A percentile compares a stretch with the other conserved stretches of the same genome.
Evolutionary conservation across 2,329 filamentous ascomycete species (phyloP).

Genomic region (Chrysoporthe deuterocubensis): DNA sequence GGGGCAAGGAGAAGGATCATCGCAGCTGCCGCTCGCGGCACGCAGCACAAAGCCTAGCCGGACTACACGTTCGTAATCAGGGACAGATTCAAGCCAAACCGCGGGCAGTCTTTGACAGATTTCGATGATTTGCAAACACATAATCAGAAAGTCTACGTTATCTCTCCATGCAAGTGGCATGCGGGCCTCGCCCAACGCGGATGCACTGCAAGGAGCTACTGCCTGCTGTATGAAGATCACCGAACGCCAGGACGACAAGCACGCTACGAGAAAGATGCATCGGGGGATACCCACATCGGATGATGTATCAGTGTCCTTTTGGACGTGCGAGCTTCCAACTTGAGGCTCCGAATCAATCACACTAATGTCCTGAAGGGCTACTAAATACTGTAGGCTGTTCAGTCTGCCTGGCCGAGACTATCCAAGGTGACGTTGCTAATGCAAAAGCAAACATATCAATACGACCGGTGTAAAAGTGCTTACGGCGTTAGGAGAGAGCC

Average conservation of each 20-base stretch:
- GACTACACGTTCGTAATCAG: neutral
- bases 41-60: neutral
- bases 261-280: too few relatives aligned
- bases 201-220: neutral
- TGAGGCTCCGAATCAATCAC: too few relatives aligned
- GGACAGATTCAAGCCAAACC: neutral
- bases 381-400: too few relatives aligned
- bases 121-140: neutral
- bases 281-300: too few relatives aligned
- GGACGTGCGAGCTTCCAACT: too few relatives aligned
- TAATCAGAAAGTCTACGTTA: neutral
- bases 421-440: too few relatives aligned
- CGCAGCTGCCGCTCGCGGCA: neutral
- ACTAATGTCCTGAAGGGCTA: too few relatives aligned
- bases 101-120: neutral
- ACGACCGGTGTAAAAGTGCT: too few relatives aligned
- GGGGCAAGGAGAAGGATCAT: constrained; percentile 19
- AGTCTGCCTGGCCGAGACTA: too few relatives aligned
- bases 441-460: too few relatives aligned
- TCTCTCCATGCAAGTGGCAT: neutral
- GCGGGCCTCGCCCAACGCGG: neutral
- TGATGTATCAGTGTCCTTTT: too few relatives aligned
- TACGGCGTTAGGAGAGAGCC: too few relatives aligned
- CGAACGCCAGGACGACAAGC: neutral
- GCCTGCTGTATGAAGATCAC: neutral